phyloP scores from a whole-genome alignment of 768 basidiomycete genomes.

The Tricholomella constricta region DNA sequence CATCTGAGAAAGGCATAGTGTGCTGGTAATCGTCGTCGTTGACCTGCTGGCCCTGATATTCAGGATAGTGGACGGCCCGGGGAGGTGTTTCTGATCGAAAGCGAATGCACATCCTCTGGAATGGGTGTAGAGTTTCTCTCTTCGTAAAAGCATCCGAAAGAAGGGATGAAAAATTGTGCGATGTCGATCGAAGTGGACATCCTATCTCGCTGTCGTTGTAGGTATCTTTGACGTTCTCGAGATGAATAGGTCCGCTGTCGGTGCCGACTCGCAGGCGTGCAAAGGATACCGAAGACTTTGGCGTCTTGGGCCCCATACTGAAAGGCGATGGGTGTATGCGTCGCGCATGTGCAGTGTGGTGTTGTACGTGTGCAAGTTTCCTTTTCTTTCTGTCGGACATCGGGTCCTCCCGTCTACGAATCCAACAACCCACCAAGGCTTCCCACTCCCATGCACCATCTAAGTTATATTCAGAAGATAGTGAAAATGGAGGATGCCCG shows the following conservation, averaged over 20 bases:
- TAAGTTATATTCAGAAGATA: neutral
- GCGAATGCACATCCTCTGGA: neutral
- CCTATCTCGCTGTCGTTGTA: neutral
- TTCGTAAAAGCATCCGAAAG: conserved; percentile 1
- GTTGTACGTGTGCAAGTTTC: conserved; percentile 1
- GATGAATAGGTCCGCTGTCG: neutral
- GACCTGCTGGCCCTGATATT: neutral
- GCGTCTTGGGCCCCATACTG: neutral
- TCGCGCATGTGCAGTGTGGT: neutral
- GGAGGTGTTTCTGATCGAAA: neutral
- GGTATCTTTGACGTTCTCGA: neutral
- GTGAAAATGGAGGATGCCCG: neutral
- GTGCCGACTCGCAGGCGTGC: neutral
- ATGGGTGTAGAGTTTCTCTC: conserved; percentile 5
- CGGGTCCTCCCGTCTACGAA: conserved; percentile 25
- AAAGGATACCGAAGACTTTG: neutral
- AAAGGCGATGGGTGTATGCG: neutral
- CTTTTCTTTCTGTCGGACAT: conserved; percentile 12
- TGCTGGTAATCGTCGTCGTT: conserved; percentile 4
- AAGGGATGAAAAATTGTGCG: conserved; percentile 2
- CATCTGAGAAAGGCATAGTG: conserved; percentile 40
- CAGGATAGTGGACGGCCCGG: neutral
- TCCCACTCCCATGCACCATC: conserved; percentile 49
- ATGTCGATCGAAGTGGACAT: neutral
- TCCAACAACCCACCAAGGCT: conserved; percentile 45